Percentiles rank a stretch among this genome's conserved stretches.
phyloP scores from a whole-genome alignment of 371 early-diverging fungal genomes.

The Circinella umbellata region DNA sequence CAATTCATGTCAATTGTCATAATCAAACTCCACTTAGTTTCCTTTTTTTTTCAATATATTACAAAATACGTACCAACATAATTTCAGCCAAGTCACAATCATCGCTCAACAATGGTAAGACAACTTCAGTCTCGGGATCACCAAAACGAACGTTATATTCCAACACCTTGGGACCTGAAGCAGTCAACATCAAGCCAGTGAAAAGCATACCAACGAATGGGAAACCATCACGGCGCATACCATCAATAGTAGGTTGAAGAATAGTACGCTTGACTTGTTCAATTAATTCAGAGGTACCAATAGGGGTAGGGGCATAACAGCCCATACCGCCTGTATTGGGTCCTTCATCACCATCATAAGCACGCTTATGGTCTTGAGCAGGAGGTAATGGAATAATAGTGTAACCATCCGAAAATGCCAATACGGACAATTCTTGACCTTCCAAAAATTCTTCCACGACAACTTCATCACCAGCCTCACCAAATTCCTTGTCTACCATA shows the following conservation, averaged over 20 bases:
- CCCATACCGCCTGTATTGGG: constrained; percentile 99
- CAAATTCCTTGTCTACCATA: constrained; percentile 91
- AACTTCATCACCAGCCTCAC: constrained; percentile 88
- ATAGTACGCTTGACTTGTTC: constrained; percentile 77
- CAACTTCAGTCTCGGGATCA: constrained; percentile 97
- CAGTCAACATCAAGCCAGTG: constrained; percentile 95
- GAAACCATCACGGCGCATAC: constrained; percentile 93
- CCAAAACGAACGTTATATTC: constrained; percentile 98
- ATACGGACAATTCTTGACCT: constrained; percentile 91
- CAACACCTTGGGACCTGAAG: constrained; percentile 87
- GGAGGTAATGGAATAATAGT: constrained; percentile 87
- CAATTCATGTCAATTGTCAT: not conserved
- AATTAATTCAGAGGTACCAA: constrained; percentile 80
- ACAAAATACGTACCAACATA: constrained; percentile 57
- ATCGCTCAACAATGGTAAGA: constrained; percentile 87
- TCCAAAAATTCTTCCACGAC: constrained; percentile 95
- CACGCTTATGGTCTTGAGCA: constrained; percentile 98
- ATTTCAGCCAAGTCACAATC: constrained; percentile 88
- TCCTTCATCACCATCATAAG: constrained; percentile 90
- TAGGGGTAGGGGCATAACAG: constrained; percentile 95
- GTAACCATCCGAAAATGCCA: constrained; percentile 97
- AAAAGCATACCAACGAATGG: constrained; percentile 98
- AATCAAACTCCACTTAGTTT: not conserved
- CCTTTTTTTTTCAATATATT: not conserved
- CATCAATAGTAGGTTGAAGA: constrained; percentile 91